phyloP scores from a whole-genome alignment of 345 rosid genomes.

The Pugionium cornutum region DNA sequence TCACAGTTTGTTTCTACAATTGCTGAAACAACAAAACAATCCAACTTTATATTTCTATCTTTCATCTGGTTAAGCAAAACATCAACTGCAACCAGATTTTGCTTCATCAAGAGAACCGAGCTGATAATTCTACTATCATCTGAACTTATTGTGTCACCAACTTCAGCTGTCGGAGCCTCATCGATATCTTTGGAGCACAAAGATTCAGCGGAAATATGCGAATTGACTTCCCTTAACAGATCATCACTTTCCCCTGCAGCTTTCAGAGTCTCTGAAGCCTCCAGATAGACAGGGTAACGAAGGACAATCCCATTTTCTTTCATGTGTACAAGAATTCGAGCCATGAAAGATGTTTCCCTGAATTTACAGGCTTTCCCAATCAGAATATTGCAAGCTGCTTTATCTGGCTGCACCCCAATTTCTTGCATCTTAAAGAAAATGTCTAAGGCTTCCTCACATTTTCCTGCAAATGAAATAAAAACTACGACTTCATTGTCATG shows the following conservation, averaged over 20 bases:
- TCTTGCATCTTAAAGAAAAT: conserved; percentile 83
- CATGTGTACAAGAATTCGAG: conserved; percentile 62
- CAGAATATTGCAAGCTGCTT: conserved; percentile 88
- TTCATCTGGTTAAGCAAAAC: conserved; percentile 47
- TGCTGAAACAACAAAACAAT: conserved; percentile 50
- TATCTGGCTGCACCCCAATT: conserved; percentile 75
- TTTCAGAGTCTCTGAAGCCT: conserved; percentile 55
- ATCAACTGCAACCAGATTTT: conserved; percentile 63
- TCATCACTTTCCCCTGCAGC: conserved; percentile 52
- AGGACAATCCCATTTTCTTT: conserved; percentile 56
- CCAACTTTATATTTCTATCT: conserved; percentile 46
- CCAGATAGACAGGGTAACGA: conserved; percentile 62
- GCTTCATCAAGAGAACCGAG: conserved; percentile 59
- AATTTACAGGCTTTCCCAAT: conserved; percentile 64
- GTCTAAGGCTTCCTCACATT: conserved; percentile 62
- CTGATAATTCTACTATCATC: conserved; percentile 48
- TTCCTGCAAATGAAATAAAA: conserved; percentile 50
- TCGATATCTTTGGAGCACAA: conserved; percentile 21
- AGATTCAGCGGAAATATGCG: conserved; percentile 53
- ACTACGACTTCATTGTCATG: conserved; percentile 16
- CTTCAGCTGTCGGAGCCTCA: conserved; percentile 32
- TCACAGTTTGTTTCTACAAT: conserved; percentile 51
- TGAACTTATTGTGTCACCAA: conserved; percentile 31
- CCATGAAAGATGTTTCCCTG: conserved; percentile 50
- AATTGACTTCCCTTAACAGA: conserved; percentile 68